Evolutionary conservation across 2,329 filamentous ascomycete genomes (phyloP), one percentile per base, ranked within the genome.

Genomic region (Xylaria sp.): DNA sequence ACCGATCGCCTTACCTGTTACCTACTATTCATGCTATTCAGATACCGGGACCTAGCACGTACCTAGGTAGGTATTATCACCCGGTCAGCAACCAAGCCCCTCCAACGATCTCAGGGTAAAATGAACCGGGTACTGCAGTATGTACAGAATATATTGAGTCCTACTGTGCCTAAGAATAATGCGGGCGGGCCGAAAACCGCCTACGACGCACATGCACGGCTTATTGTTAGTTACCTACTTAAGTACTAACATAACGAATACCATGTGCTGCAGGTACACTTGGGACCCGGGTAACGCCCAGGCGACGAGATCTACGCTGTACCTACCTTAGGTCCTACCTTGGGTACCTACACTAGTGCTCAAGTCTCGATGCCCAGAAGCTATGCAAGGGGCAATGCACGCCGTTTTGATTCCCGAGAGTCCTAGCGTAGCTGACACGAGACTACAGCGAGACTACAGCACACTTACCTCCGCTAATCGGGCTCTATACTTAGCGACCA

Each of bases 301-400:
- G 42, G 42, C 21, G 24, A 51, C 7, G 11, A 51, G 48, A 51
- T 51, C 48, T 51, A 30, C 48, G 42, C 42, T 47, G 14, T 47
- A 19, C n/a, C 17, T n/a, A 19, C 34, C 34, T 36, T 36, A 11
- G 34, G 34, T 36, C n/a, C 17, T n/a, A 19, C 34, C 34, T 36
- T 36, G 34, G 34, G 34, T 36, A 36, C 34, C 34, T 36, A 36
- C 34, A 36, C 34, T 36, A 36, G 17, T 19, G 6, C n/a, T 19
- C n/a, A 47, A 51, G 48, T 51, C 24, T 19, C 42, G 39, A 24
- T 53, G 48, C 17, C 27, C n/a, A 54, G 50, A 65, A 56, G 39
- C 56, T 30, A 54, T 56, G 50, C 56, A 65, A 60, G 63, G 63
- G 63, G 42, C 34, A 34, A 42, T 36, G n/a, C 56, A 34, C 34